These are phyloP conservation scores for Alternaria angustiovoidea DNA, from an alignment of 2,329 filamentous ascomycete species.

Conservation along the genomic window DNA sequence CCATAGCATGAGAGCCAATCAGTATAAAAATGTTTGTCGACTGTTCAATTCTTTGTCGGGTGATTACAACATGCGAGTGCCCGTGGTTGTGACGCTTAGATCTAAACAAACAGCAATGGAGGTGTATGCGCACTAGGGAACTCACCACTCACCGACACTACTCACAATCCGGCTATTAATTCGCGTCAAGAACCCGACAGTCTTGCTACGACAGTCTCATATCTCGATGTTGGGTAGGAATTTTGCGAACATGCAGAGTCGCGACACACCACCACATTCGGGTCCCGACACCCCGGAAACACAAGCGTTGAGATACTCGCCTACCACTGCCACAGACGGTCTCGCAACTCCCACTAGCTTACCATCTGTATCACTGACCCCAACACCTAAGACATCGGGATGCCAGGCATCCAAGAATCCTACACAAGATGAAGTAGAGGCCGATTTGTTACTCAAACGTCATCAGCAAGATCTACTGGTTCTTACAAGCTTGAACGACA, in stretches of 20 bases:
- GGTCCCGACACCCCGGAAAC: constrained; percentile 6
- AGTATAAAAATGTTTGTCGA: neutral
- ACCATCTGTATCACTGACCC: neutral
- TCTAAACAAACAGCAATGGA: neutral
- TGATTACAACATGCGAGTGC: constrained; percentile 6
- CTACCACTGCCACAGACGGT: neutral
- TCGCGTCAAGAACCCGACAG: neutral
- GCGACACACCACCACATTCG: constrained; percentile 11
- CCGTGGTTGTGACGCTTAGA: neutral
- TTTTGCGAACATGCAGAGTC: constrained; percentile 1
- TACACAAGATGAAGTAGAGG: constrained; percentile 26
- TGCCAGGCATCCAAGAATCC: neutral
- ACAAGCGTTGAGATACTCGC: neutral
- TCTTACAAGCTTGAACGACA: constrained; percentile 38
- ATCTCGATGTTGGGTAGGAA: neutral
- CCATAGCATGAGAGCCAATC: neutral
- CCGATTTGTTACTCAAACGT: constrained; percentile 23
- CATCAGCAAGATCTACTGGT: constrained; percentile 39
- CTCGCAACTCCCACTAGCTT: neutral
- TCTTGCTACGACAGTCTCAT: neutral
- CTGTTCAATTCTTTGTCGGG: neutral
- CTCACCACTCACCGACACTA: neutral
- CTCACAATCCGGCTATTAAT: neutral
- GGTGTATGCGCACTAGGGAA: neutral
- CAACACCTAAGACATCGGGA: neutral